Conservation (phyloP, 805 yeast species). For the Metschnikowia lachancei region DNA sequence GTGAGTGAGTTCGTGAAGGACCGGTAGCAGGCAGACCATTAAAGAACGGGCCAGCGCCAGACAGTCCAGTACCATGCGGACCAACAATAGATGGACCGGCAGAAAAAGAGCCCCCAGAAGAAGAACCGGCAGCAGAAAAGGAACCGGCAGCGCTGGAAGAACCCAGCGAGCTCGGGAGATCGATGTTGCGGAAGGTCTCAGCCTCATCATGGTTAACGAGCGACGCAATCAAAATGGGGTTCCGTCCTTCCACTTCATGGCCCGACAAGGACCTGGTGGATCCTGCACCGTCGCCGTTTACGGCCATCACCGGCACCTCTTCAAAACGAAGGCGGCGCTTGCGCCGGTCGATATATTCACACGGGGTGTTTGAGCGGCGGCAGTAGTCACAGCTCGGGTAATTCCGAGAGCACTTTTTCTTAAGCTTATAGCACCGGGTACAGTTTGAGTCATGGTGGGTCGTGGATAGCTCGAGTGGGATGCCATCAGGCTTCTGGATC, state of each 20-base stretch:
- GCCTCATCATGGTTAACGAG: constrained; percentile 14
- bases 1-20: constrained; percentile 6
- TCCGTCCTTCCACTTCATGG: neutral
- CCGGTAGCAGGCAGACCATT: too few relatives aligned
- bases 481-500: constrained; percentile 6
- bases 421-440: constrained; percentile 39
- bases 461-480: constrained; percentile 12
- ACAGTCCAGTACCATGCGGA: too few relatives aligned
- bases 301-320: neutral
- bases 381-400: constrained; percentile 41
- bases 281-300: too few relatives aligned
- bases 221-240: constrained; percentile 13
- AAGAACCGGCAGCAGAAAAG: neutral
- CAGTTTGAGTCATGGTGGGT: constrained; percentile 40
- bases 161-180: constrained; percentile 7
- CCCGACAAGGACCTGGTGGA: neutral
- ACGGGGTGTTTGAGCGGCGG: constrained; percentile 31
- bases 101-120: neutral
- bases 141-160: neutral
- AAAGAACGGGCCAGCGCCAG: too few relatives aligned
- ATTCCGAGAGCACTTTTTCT: constrained; percentile 41
- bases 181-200: constrained; percentile 17
- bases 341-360: constrained; percentile 37
- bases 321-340: constrained; percentile 23
- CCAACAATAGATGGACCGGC: neutral